Evolutionary conservation across 2,329 filamentous ascomycete species (phyloP).

Genomic region (Cladophialophora carrionii): DNA sequence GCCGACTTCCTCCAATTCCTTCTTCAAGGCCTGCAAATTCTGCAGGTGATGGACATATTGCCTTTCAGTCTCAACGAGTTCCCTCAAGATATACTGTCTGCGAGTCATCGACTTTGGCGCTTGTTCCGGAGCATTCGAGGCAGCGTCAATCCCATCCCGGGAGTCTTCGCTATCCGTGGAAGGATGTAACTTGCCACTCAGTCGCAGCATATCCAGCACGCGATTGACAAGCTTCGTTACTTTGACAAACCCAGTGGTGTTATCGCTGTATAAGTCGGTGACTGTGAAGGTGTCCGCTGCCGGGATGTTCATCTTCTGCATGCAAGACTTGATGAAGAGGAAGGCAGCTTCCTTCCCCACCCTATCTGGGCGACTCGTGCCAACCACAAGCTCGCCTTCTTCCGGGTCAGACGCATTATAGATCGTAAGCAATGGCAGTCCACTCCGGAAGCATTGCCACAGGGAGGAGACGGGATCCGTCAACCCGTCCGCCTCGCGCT

Average conservation of each 20-base stretch:
- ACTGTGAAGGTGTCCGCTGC: conserved; percentile 87
- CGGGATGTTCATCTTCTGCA: conserved; percentile 77
- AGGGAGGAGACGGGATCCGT: conserved; percentile 85
- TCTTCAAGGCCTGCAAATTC: conserved; percentile 89
- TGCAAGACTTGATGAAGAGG: conserved; percentile 87
- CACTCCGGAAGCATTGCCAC: conserved; percentile 83
- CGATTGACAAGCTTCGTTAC: conserved; percentile 84
- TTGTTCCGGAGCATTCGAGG: conserved; percentile 42
- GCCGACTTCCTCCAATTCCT: conserved; percentile 82
- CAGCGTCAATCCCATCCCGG: conserved; percentile 51
- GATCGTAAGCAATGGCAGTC: conserved; percentile 81
- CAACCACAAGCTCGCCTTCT: conserved; percentile 63
- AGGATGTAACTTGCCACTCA: conserved; percentile 72
- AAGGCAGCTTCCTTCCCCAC: conserved; percentile 89
- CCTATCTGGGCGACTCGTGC: conserved; percentile 58
- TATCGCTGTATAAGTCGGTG: conserved; percentile 85
- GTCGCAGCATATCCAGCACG: conserved; percentile 83
- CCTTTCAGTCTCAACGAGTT: conserved; percentile 90
- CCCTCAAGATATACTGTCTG: conserved; percentile 86
- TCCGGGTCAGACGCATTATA: conserved; percentile 82
- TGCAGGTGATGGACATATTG: conserved; percentile 98
- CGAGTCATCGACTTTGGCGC: conserved; percentile 61
- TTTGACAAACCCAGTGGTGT: conserved; percentile 97
- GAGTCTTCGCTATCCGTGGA: conserved; percentile 48
- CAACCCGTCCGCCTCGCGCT: conserved; percentile 61